Conservation (phyloP, 371 early-diverging fungal species). For the Sporodiniella umbellata region DNA sequence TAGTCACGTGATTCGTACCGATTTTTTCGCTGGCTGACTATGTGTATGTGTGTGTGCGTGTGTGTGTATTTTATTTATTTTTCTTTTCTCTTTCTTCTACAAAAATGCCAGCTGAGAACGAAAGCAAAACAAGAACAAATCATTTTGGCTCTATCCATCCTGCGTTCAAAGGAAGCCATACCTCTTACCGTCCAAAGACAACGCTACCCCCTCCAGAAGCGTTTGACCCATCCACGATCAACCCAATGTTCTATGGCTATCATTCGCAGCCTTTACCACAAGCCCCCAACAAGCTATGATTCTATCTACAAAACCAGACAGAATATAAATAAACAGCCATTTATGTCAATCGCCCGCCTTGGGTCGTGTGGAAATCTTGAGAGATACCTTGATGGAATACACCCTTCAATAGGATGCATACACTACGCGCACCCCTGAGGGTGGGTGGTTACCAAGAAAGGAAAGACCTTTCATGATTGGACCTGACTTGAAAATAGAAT, state of each 20-base stretch:
- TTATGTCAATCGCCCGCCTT: too few species aligned
- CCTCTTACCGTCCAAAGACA: background rate
- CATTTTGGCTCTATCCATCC: constrained; percentile 1
- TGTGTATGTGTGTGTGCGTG: background rate
- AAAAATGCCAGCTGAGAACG: background rate
- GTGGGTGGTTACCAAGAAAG: too few species aligned
- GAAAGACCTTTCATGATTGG: too few species aligned
- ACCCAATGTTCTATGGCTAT: constrained; percentile 40
- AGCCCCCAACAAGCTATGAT: constrained; percentile 6
- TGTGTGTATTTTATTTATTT: constrained; percentile 31
- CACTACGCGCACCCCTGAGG: too few species aligned
- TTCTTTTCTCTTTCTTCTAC: constrained; percentile 4
- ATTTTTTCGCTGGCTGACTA: background rate
- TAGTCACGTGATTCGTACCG: constrained; percentile 10
- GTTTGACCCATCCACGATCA: constrained; percentile 28
- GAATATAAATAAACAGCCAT: too few species aligned
- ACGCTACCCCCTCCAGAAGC: constrained; percentile 1
- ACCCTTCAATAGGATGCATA: too few species aligned
- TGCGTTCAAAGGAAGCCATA: constrained; percentile 7
- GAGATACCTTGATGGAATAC: too few species aligned
- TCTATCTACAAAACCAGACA: background rate
- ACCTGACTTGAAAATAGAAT: too few species aligned
- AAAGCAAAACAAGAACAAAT: background rate
- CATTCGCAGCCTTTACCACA: constrained; percentile 4
- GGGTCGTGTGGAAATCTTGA: too few species aligned